Evolutionary conservation across 257 asterid genomes (phyloP), one percentile per base, ranked within the genome.

Genomic region (Salvia miltiorrhiza): DNA sequence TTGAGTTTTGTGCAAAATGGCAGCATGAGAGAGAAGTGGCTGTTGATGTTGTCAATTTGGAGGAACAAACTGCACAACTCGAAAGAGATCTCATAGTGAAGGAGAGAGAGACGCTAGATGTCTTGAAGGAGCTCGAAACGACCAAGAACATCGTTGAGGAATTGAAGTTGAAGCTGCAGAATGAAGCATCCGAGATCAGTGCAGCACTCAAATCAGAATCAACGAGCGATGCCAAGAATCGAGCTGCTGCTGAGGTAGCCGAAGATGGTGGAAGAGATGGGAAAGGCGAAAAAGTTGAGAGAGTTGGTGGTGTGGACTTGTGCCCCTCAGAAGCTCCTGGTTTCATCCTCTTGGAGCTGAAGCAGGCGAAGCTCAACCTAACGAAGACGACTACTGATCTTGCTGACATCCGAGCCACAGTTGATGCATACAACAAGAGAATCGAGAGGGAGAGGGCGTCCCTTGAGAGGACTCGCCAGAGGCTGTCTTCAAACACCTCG

Each of bases 71-170:
- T 58, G 87, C 83, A 4, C 86, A 79, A 73, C 72, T 93, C 70
- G 91, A 87, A 71, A 78, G 71, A 64, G 91, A 87, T 73, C 84
- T 92, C 8, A 77, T 85, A 13, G 56, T 63, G 3, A 92, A 87
- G 80, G 98, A 92, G 72, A 84, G 75, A 88, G 97, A 92, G 76
- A 92, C 97, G 0, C 87, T 86, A 20, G 87, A 86, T 5, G 93
- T 89, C 17, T 73, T 92, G n/a, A 86, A 87, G 72, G 96, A 92
- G 62, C 82, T 92, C 1, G 98, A 89, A 70, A 59, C 73, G 3
- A 86, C 92, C 20, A 89, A 86, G 80, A 78, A 77, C 12, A 70
- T 72, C 1, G 86, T 87, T 50, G 95, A 86, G 64, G 88, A 84
- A 48, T 74, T 93, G 43, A 93, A 84, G 78, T 50, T 71, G 17